Base-by-base conservation (phyloP, 768 basidiomycete species). In the Leucocoprinus sp. region DNA sequence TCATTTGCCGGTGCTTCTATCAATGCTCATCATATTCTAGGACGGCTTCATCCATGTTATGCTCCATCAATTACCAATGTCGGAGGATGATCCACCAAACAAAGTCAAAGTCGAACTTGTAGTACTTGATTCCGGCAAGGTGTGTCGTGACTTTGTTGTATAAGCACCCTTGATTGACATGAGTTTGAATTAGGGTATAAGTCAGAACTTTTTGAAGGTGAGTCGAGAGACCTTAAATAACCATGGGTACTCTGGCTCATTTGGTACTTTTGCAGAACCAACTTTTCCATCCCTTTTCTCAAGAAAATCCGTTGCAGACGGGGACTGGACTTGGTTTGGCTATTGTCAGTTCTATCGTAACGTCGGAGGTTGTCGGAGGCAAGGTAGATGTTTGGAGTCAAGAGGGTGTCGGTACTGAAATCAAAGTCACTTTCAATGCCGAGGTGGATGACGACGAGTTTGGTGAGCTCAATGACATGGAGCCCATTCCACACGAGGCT, bases 201-300 rank as follows among this genome's bases (percentile, higher is more conserved):
- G 88, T 58, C 86, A 87, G 54, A 84, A 87, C 49, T 97, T 97
- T 63, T 67, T 95, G 49, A 89, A 91, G 76, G 88, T 84, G 49
- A 18, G 50, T 28, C 14, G 31, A 11, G 22, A 11, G 26, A 41
- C 5, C 19, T 34, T 19, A 31, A 34, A 26, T 45, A 22, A 36
- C 2, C 31, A 51, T 38, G 29, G 8, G 21, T 8, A 17, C 22
- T 2, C n/a, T 37, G 33, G 19, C 43, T 48, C 23, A 37, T 41
- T 31, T 31, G 14, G 21, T 31, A 36, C 42, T 33, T 8, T 42
- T 41, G 46, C 33, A 87, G 85, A 92, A 96, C 55, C 89, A 93
- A 65, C 70, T 97, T 4, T 97, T 96, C 68, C 93, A 95, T 54
- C 93, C 93, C 0, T 97, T 97, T 65, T 92, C 92, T 0, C 93